Percentiles rank a stretch among this genome's conserved stretches.
phyloP scores from a whole-genome alignment of 305 asterid genomes.

The Petunia hybrid region DNA sequence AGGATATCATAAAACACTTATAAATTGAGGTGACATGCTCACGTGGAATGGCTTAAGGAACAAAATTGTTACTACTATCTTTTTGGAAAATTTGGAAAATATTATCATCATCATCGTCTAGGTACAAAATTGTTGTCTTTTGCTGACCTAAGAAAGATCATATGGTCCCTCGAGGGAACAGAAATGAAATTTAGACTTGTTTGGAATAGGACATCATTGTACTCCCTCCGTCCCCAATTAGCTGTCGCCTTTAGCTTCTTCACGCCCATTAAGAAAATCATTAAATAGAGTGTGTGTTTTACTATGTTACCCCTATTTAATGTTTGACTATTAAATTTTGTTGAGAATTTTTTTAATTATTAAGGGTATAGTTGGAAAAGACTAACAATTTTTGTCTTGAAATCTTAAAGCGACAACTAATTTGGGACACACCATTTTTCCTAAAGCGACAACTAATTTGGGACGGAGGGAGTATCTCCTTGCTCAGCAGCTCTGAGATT shows the following conservation, averaged over 20 bases:
- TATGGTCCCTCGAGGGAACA: conserved; percentile 24
- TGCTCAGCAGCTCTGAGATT: neutral
- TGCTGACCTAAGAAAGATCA: conserved; percentile 33
- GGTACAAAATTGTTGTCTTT: conserved; percentile 17
- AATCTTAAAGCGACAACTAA: no score
- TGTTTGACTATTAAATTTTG: no score
- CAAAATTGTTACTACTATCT: neutral
- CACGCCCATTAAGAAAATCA: no score
- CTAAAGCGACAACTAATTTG: no score
- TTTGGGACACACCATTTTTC: no score
- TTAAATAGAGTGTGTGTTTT: no score
- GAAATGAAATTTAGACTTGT: conserved; percentile 13
- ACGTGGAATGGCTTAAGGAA: neutral
- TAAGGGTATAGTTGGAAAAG: no score
- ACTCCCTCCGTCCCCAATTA: no score
- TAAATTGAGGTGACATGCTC: conserved; percentile 17
- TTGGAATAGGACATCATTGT: conserved; percentile 19
- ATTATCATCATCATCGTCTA: neutral
- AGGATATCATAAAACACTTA: neutral
- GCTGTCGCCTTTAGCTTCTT: no score
- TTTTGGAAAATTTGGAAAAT: conserved; percentile 24
- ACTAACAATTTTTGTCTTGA: no score
- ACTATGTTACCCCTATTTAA: no score
- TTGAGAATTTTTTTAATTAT: no score
- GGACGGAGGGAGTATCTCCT: neutral